Evolutionary conservation across 2,329 filamentous ascomycete genomes (phyloP).

Genomic region (Ascochyta pisi): DNA sequence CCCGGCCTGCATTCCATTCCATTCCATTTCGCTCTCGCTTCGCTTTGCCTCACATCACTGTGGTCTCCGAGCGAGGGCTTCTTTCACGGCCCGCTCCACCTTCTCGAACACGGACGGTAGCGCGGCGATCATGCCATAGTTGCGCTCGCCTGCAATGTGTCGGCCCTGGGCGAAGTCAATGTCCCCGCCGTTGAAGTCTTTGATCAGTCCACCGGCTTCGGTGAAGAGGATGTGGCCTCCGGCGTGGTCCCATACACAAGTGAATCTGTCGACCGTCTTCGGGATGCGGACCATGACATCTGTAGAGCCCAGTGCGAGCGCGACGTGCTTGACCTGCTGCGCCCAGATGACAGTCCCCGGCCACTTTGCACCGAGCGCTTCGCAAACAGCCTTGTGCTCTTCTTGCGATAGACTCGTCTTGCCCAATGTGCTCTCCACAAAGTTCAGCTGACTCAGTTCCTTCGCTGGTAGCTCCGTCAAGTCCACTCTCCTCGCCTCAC

Average conservation of each 20-base stretch:
- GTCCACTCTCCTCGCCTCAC: constrained; percentile 43
- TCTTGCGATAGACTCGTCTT: constrained; percentile 47
- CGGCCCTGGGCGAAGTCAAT: constrained; percentile 55
- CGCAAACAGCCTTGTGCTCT: constrained; percentile 49
- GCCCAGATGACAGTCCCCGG: constrained; percentile 60
- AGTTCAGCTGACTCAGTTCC: constrained; percentile 47
- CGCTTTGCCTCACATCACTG: constrained; percentile 2
- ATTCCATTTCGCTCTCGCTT: background rate
- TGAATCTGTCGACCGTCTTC: constrained; percentile 52
- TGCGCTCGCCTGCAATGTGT: constrained; percentile 40
- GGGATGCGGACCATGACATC: constrained; percentile 60
- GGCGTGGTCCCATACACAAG: constrained; percentile 64
- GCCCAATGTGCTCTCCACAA: constrained; percentile 55
- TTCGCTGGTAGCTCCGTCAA: constrained; percentile 25
- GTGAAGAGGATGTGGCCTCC: constrained; percentile 60
- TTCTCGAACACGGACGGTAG: constrained; percentile 36
- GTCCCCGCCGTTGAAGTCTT: constrained; percentile 58
- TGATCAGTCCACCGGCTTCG: constrained; percentile 59
- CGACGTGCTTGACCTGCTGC: constrained; percentile 62
- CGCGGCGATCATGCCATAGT: constrained; percentile 46
- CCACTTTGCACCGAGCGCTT: constrained; percentile 51
- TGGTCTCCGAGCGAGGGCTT: constrained; percentile 28
- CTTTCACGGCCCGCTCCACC: constrained; percentile 37
- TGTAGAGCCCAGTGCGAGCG: constrained; percentile 58
- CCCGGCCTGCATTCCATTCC: constrained; percentile 12